These are phyloP conservation scores for Akanthomyces muscarius DNA, from an alignment of 2,329 filamentous ascomycete species.

Conservation along the genomic window DNA sequence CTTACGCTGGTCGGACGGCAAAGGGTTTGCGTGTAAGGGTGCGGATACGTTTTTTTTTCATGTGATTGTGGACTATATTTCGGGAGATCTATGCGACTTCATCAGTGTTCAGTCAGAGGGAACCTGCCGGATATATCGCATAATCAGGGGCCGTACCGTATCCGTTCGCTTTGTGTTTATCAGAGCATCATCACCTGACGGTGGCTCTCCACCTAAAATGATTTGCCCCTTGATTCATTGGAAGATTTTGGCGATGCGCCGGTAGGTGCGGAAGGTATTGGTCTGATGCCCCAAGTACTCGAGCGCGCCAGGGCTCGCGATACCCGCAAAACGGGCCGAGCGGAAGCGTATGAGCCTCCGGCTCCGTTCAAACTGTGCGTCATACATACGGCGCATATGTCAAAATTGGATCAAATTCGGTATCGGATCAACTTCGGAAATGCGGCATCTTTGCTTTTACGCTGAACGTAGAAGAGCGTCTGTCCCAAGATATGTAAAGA, in stretches of 20 bases:
- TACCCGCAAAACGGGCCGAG: slow-evolving; percentile 1
- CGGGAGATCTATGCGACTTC: too few relatives aligned
- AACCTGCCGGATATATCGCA: background rate
- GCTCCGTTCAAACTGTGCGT: background rate
- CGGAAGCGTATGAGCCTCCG: background rate
- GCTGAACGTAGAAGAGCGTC: too few relatives aligned
- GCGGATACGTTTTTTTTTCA: background rate
- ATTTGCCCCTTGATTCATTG: background rate
- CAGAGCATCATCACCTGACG: slow-evolving; percentile 1
- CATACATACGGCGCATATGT: background rate
- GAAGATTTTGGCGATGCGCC: background rate
- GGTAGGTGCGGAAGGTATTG: background rate
- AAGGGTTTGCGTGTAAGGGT: too few relatives aligned
- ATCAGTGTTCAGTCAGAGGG: background rate
- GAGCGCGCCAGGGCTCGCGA: background rate
- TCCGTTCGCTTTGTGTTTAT: background rate
- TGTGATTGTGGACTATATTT: background rate
- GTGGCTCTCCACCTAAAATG: background rate
- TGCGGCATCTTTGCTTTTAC: background rate
- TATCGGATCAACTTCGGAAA: background rate
- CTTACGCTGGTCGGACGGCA: too few relatives aligned
- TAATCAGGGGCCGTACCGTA: background rate
- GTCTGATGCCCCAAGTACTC: background rate
- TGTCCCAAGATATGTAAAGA: too few relatives aligned
- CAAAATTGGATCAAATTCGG: background rate